A percentile compares a stretch with the other conserved stretches of the same genome.
Evolutionary conservation across 495 filamentous ascomycete genomes (phyloP).

Genomic region (Hypomontagnella submonticulosa): DNA sequence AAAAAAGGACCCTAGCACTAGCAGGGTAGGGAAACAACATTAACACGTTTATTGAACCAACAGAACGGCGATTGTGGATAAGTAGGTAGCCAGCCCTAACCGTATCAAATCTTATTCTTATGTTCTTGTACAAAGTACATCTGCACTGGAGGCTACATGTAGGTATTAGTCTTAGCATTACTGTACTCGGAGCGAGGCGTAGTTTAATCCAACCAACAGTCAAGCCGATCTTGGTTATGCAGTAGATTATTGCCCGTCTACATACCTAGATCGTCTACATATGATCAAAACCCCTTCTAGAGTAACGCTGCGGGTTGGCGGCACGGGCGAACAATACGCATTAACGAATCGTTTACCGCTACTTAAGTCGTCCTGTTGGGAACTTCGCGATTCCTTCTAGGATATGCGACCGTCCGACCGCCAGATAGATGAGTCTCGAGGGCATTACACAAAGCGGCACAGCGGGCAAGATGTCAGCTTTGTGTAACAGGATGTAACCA

Average conservation of each 20-base stretch:
- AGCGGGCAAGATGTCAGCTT: conserved; percentile 2
- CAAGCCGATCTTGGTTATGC: conserved; percentile 1
- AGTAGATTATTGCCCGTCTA: not conserved
- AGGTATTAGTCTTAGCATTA: conserved; percentile 1
- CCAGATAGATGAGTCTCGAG: conserved; percentile 23
- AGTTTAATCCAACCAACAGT: conserved; percentile 10
- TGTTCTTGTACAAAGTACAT: not conserved
- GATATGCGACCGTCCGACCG: conserved; percentile 27
- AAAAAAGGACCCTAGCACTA: conserved; percentile 4
- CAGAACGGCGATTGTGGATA: conserved; percentile 14
- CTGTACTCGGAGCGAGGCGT: conserved; percentile 3
- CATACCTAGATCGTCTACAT: too few relatives aligned
- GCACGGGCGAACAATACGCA: conserved; percentile 13
- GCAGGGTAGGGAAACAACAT: conserved; percentile 19
- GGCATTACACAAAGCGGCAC: conserved; percentile 29
- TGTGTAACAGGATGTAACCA: conserved; percentile 36
- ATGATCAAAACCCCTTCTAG: not conserved
- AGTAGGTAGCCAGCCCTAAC: not conserved
- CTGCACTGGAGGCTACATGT: too few relatives aligned
- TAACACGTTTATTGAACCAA: conserved; percentile 35
- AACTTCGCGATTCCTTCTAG: conserved; percentile 2
- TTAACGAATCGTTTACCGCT: conserved; percentile 4
- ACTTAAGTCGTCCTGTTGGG: conserved; percentile 12
- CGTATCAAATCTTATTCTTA: conserved; percentile 12
- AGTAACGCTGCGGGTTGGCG: conserved; percentile 15